These are phyloP conservation scores for Camelina laxa DNA, from an alignment of 345 rosid genomes.

Conservation along the genomic window DNA sequence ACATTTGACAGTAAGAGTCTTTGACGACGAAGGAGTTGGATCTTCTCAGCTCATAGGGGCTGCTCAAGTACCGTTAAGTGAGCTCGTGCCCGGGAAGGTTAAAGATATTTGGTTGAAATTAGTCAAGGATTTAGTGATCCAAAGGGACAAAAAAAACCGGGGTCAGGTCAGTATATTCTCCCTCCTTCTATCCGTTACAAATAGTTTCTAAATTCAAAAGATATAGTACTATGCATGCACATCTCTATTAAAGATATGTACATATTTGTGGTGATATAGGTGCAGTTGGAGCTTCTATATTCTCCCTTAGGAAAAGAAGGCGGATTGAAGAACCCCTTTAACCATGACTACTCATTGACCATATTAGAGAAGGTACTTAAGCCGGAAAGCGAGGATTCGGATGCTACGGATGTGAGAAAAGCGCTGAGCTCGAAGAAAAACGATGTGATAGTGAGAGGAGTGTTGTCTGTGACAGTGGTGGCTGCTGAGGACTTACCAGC, in stretches of 20 bases:
- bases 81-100: constrained; percentile 83
- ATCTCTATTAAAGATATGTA: not conserved
- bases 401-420: constrained; percentile 24
- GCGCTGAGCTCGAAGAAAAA: constrained; percentile 48
- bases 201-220: not conserved
- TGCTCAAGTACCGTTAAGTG: constrained; percentile 62
- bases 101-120: constrained; percentile 82
- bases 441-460: constrained; percentile 83
- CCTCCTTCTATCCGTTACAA: not conserved
- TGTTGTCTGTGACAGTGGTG: constrained; percentile 70
- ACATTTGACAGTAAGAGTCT: constrained; percentile 73
- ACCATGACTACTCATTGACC: constrained; percentile 61
- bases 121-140: constrained; percentile 82
- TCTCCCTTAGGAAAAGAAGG: constrained; percentile 68
- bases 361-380: constrained; percentile 76
- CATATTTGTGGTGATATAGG: constrained; percentile 47
- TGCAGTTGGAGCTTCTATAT: constrained; percentile 82
- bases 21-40: constrained; percentile 87
- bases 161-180: constrained; percentile 65
- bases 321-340: constrained; percentile 58
- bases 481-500: constrained; percentile 77
- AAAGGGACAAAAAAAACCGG: constrained; percentile 82
- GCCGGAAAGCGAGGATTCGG: constrained; percentile 47
- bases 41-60: constrained; percentile 81
- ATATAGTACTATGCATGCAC: not conserved